Conservation (phyloP, 2,329 filamentous ascomycete species). For the Xylariaceae sp. region DNA sequence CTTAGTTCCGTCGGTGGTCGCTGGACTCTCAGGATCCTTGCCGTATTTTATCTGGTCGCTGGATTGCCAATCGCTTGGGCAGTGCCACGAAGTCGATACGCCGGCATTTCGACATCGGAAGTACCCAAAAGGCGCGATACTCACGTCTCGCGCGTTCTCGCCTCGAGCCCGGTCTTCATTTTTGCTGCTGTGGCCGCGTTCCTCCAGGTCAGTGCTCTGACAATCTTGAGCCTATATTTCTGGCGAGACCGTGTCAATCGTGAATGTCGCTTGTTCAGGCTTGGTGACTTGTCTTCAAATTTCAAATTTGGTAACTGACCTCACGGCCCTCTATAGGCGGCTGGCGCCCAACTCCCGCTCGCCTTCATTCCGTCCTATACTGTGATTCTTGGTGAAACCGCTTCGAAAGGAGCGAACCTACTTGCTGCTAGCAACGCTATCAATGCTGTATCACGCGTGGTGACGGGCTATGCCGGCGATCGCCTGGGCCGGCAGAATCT, state of each 20-base stretch:
- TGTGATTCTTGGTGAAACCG: slow-evolving; percentile 50
- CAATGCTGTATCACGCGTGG: slow-evolving; percentile 52
- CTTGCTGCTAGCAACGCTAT: slow-evolving; percentile 54
- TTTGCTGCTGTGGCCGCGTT: slow-evolving; percentile 50
- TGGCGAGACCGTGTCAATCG: too few relatives aligned
- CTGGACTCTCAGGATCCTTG: slow-evolving; percentile 51
- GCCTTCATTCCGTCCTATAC: slow-evolving; percentile 57
- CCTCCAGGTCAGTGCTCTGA: slow-evolving; percentile 43
- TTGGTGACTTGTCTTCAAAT: too few relatives aligned
- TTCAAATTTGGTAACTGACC: too few relatives aligned
- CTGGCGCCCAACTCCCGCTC: slow-evolving; percentile 54
- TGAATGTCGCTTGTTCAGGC: too few relatives aligned
- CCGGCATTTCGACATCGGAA: slow-evolving; percentile 32
- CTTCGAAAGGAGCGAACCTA: slow-evolving; percentile 50
- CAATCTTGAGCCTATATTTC: too few relatives aligned
- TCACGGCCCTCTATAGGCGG: slow-evolving; percentile 46
- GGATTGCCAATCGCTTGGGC: slow-evolving; percentile 50
- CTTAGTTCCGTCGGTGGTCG: slow-evolving; percentile 51
- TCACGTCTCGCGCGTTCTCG: slow-evolving; percentile 48
- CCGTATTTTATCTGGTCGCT: slow-evolving; percentile 46
- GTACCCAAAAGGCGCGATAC: slow-evolving; percentile 41
- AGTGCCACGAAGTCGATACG: slow-evolving; percentile 48
- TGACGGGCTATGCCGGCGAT: slow-evolving; percentile 54
- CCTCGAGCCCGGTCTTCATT: slow-evolving; percentile 49
- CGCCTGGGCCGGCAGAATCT: slow-evolving; percentile 55